These are phyloP conservation scores for Lipomyces yamadae DNA, from an alignment of 805 yeast species.

Conservation along the genomic window DNA sequence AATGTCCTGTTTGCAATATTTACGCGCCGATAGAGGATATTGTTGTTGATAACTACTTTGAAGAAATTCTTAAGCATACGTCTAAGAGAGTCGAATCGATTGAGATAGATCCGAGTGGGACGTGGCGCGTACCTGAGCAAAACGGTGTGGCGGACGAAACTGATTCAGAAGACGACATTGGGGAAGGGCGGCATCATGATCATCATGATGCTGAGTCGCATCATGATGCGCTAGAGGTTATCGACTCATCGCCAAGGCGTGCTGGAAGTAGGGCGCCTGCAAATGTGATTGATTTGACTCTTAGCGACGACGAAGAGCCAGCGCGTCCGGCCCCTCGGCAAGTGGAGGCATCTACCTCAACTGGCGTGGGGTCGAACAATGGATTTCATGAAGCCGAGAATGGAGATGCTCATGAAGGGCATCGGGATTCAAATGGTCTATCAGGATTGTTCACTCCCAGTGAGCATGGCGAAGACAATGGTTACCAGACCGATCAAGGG, in stretches of 20 bases:
- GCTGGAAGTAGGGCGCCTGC: slow-evolving; percentile 13
- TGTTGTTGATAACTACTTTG: slow-evolving; percentile 67
- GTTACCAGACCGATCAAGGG: background rate
- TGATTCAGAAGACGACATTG: slow-evolving; percentile 17
- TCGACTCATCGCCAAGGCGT: slow-evolving; percentile 16
- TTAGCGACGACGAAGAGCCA: slow-evolving; percentile 36
- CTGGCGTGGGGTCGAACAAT: background rate
- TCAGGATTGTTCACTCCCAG: background rate
- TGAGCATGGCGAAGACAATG: background rate
- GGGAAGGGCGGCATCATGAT: background rate
- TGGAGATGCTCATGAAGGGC: background rate
- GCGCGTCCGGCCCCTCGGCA: background rate
- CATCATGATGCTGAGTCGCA: background rate
- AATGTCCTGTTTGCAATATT: slow-evolving; percentile 79
- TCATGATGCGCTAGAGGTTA: slow-evolving; percentile 8
- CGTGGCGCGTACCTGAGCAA: slow-evolving; percentile 58
- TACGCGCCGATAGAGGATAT: slow-evolving; percentile 60
- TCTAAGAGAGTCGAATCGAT: slow-evolving; percentile 65
- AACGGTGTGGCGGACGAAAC: slow-evolving; percentile 18
- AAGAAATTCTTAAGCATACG: slow-evolving; percentile 62
- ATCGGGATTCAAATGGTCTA: background rate
- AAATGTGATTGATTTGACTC: slow-evolving; percentile 35
- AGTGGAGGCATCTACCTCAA: background rate
- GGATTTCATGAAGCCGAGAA: background rate
- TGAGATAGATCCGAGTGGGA: slow-evolving; percentile 70